Evolutionary conservation across 2,329 filamentous ascomycete species (phyloP).

Genomic region (Cladorrhinum sp.): DNA sequence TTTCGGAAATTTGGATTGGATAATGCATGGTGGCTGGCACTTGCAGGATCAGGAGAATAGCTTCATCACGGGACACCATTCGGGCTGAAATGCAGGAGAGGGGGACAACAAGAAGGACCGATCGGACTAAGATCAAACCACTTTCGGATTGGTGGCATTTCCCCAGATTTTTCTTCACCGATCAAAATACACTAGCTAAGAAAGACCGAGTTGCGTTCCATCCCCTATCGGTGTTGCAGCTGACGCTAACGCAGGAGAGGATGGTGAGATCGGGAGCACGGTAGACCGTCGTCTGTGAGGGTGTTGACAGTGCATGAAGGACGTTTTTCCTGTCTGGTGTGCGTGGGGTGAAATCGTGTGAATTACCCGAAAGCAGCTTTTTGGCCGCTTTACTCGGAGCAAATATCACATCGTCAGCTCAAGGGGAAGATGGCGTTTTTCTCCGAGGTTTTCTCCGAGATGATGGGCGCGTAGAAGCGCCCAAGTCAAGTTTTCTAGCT

Average conservation of each 20-base stretch:
- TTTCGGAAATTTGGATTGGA: too few species aligned
- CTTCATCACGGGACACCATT: too few species aligned
- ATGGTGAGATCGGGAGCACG: background rate
- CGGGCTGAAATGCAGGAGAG: too few species aligned
- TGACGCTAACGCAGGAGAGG: background rate
- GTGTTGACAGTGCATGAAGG: too few species aligned
- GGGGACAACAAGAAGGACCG: too few species aligned
- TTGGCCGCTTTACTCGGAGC: background rate
- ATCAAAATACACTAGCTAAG: background rate
- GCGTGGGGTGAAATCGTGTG: too few species aligned
- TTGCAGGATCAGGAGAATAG: too few species aligned
- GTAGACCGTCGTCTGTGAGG: background rate
- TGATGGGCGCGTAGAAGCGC: background rate
- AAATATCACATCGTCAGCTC: background rate
- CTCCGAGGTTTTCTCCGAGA: background rate
- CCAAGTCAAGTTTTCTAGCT: background rate
- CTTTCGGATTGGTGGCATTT: background rate
- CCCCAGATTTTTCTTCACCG: background rate
- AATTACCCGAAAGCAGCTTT: too few species aligned
- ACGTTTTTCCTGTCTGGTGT: too few species aligned
- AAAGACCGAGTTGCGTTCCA: background rate
- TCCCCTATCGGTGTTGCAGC: background rate
- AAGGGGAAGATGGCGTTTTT: background rate
- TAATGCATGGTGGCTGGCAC: too few species aligned
- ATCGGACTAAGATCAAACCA: too few species aligned